A percentile compares a stretch with the other conserved stretches of the same genome.
phyloP scores from a whole-genome alignment of 495 filamentous ascomycete genomes.

The Xylaria scruposa region DNA sequence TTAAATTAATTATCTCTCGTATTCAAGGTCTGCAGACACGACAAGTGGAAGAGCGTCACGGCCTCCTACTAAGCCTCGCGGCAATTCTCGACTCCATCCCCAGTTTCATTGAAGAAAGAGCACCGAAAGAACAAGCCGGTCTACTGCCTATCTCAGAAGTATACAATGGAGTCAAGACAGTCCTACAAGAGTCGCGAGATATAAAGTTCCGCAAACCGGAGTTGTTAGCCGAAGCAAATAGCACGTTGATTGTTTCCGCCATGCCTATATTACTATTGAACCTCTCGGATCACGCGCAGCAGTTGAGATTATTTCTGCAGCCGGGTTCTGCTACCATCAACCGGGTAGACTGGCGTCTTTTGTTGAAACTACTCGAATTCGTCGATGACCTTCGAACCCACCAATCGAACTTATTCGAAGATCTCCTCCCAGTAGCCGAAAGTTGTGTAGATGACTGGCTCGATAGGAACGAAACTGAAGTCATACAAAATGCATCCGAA shows the following conservation, averaged over 20 bases:
- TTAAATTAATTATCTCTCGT: conserved; percentile 48
- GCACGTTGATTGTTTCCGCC: conserved; percentile 59
- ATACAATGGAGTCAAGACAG: conserved; percentile 32
- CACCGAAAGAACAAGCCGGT: conserved; percentile 13
- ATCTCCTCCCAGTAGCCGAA: conserved; percentile 33
- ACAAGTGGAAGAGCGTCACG: conserved; percentile 72
- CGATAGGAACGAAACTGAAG: conserved; percentile 48
- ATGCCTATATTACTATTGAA: conserved; percentile 45
- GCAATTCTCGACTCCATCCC: conserved; percentile 51
- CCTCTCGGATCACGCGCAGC: conserved; percentile 2
- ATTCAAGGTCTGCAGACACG: conserved; percentile 58
- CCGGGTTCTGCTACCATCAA: conserved; percentile 28
- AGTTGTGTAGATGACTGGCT: conserved; percentile 49
- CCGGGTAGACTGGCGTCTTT: conserved; percentile 13
- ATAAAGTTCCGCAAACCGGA: conserved; percentile 67
- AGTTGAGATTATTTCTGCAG: conserved; percentile 17
- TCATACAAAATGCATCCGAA: conserved; percentile 49
- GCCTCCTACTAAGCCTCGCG: conserved; percentile 68
- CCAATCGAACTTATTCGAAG: conserved; percentile 28
- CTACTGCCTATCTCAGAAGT: conserved; percentile 29
- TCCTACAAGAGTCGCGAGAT: conserved; percentile 45
- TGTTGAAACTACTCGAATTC: conserved; percentile 24
- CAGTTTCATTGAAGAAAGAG: conserved; percentile 26
- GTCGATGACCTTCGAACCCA: conserved; percentile 20
- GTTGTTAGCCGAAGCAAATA: conserved; percentile 69